phyloP scores from a whole-genome alignment of 106 monocot genomes.

The Narthecium ossifragum region DNA sequence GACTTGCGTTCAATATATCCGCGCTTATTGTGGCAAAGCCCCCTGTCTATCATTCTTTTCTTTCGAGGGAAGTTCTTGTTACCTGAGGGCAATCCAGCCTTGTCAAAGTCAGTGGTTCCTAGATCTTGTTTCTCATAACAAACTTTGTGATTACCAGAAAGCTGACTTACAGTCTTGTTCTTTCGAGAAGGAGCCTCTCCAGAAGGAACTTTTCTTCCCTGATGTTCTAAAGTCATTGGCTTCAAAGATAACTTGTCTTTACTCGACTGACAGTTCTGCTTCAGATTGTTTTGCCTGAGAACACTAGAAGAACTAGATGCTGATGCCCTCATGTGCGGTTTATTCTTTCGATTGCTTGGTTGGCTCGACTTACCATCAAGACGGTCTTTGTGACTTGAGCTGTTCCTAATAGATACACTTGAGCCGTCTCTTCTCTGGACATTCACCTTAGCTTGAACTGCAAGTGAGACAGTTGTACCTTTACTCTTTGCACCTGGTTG shows the following conservation, averaged over 20 bases:
- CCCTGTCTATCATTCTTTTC: constrained; percentile 50
- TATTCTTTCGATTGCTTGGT: constrained; percentile 35
- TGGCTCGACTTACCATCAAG: constrained; percentile 23
- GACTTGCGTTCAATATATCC: constrained; percentile 11
- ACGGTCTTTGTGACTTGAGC: constrained; percentile 20
- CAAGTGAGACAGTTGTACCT: constrained; percentile 58
- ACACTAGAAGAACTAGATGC: constrained; percentile 28
- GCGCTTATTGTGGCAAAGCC: constrained; percentile 14
- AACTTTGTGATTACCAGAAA: constrained; percentile 27
- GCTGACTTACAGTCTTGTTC: constrained; percentile 34
- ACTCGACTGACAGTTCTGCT: constrained; percentile 49
- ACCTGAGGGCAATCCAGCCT: not conserved
- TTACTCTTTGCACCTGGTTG: constrained; percentile 22
- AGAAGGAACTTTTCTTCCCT: constrained; percentile 30
- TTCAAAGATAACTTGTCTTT: constrained; percentile 28
- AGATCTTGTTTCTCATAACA: not conserved
- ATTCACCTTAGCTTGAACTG: constrained; percentile 76
- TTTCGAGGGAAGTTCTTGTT: constrained; percentile 48
- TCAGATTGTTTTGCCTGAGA: constrained; percentile 75
- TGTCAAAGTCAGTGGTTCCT: not conserved
- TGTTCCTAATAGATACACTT: constrained; percentile 12
- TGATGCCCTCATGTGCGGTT: constrained; percentile 27
- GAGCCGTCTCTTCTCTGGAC: constrained; percentile 58
- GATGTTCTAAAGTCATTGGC: constrained; percentile 27
- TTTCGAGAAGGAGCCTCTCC: constrained; percentile 38